Evolutionary conservation across 163 green algal species (phyloP).

Genomic region (Scenedesmus sp.): DNA sequence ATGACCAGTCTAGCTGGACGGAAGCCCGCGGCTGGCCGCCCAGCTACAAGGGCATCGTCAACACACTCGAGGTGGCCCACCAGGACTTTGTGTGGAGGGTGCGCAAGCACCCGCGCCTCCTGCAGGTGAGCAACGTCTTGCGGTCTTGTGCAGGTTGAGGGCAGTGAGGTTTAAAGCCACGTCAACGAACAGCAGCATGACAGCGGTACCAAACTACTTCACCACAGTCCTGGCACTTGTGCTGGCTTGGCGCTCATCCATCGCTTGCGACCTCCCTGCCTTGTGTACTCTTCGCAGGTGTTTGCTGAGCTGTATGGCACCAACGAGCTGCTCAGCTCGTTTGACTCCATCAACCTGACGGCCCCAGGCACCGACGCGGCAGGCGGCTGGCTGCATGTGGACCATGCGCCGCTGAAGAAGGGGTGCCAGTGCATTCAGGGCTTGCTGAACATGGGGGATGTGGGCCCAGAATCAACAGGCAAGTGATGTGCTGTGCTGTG

Average conservation of each 20-base stretch:
- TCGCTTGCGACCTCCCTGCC: too few relatives aligned
- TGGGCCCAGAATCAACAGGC: not conserved
- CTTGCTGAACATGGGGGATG: slow-evolving; percentile 1
- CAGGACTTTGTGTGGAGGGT: slow-evolving; percentile 33
- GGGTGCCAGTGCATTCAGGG: slow-evolving; percentile 27
- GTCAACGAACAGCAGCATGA: too few relatives aligned
- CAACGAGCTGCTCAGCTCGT: slow-evolving; percentile 7
- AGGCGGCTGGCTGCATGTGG: slow-evolving; percentile 17
- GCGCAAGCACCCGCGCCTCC: not conserved
- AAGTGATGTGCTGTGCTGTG: not conserved
- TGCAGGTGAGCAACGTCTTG: not conserved
- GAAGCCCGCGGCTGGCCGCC: not conserved
- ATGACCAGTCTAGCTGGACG: not conserved
- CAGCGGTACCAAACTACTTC: too few relatives aligned
- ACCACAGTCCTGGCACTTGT: too few relatives aligned
- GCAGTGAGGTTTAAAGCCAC: too few relatives aligned
- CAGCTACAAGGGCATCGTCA: slow-evolving; percentile 23
- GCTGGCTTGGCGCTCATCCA: too few relatives aligned
- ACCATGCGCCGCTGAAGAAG: not conserved
- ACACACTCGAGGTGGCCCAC: slow-evolving; percentile 19
- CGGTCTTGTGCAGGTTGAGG: too few relatives aligned
- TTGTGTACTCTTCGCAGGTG: not conserved
- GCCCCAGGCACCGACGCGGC: not conserved
- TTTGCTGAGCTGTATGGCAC: slow-evolving; percentile 23
- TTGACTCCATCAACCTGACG: slow-evolving; percentile 25